Evolutionary conservation across 805 yeast genomes (phyloP), one percentile per base, ranked within the genome.

Genomic region (Zygosaccharomyces gambellarensis): DNA sequence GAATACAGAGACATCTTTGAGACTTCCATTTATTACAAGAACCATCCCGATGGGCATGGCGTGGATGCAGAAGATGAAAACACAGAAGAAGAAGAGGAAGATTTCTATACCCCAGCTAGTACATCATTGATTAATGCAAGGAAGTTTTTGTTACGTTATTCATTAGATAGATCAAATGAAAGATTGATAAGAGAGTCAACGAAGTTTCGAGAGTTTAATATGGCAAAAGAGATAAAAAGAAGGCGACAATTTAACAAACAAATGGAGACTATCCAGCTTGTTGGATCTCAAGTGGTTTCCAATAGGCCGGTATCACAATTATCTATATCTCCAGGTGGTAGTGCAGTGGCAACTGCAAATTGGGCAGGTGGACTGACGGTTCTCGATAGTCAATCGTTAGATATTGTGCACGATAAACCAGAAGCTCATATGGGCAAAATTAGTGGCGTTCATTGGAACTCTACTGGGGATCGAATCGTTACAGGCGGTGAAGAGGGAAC

Each of bases 51-150:
- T 12, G 58, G 30, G 40, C 10, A 42, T 45, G 32, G 49, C 28
- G 6, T 47, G 39, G 28, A 50, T 39, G 68, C 51, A 2, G 66
- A 55, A 2, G 68, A 58, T 1, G 72, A 63, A 5, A 77, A 66
- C 1, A 75, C 68, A 1, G 79, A 71, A 2, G 82, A 74, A 1
- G 83, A 81, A 8, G 84, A 87, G 11, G 95, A 84, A 45, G 96
- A 89, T 51, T 90, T 85, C 60, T 89, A 81, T 60, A 89, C 96
- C 0, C 95, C 95, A 0, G 96, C 95, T 0, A 66, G 77, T 0
- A 70, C 68, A 3, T 78, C 73, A 5, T 65, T 90, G 8, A 67
- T 75, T 6, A 68, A 72, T 1, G 75, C 80, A 0, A 73, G 98
- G 45, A 63, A 68, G 32, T 51, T 55, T 2, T 71, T 90, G 0